Percentiles rank a stretch among this genome's conserved stretches.
phyloP scores from a whole-genome alignment of 2,329 filamentous ascomycete species.

The Colletotrichum sublineola region DNA sequence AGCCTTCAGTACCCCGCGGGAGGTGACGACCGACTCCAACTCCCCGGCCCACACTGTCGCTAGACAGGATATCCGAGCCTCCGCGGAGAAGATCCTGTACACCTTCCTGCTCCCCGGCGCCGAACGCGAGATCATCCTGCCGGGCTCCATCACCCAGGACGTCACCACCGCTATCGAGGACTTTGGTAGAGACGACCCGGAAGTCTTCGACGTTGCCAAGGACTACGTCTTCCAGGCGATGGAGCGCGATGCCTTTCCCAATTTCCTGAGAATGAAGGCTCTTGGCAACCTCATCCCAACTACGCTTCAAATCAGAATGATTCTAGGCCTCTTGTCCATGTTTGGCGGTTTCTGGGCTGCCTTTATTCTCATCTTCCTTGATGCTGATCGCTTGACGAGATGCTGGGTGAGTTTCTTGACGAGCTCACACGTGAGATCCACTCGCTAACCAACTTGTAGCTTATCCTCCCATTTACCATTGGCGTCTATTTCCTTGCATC shows the following conservation, averaged over 20 bases:
- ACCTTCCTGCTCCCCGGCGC: slow-evolving; percentile 95
- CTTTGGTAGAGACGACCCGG: slow-evolving; percentile 91
- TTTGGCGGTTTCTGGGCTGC: slow-evolving; percentile 95
- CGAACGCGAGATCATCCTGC: slow-evolving; percentile 94
- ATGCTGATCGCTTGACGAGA: slow-evolving; percentile 79
- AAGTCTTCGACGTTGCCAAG: slow-evolving; percentile 97
- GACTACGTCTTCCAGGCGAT: slow-evolving; percentile 99
- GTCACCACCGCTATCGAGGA: slow-evolving; percentile 92
- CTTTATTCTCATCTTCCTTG: slow-evolving; percentile 92
- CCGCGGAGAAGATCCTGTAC: slow-evolving; percentile 98
- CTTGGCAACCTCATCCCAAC: slow-evolving; percentile 95
- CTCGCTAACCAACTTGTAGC: slow-evolving; percentile 49
- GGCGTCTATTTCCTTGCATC: slow-evolving; percentile 90
- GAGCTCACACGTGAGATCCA: neutral
- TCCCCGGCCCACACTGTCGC: slow-evolving; percentile 87
- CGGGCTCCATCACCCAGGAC: slow-evolving; percentile 85
- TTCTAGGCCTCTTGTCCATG: slow-evolving; percentile 86
- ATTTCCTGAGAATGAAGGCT: slow-evolving; percentile 94
- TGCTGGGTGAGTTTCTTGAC: slow-evolving; percentile 79
- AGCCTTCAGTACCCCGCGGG: slow-evolving; percentile 71
- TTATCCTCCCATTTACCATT: slow-evolving; percentile 90
- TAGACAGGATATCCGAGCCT: slow-evolving; percentile 91
- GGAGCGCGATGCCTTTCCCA: slow-evolving; percentile 99
- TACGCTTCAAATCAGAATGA: slow-evolving; percentile 86
- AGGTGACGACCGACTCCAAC: slow-evolving; percentile 79